Percentiles rank a stretch among this genome's conserved stretches.
Conservation (phyloP, 108 stramenopile genomes). For the Craspedostauros australis region DNA sequence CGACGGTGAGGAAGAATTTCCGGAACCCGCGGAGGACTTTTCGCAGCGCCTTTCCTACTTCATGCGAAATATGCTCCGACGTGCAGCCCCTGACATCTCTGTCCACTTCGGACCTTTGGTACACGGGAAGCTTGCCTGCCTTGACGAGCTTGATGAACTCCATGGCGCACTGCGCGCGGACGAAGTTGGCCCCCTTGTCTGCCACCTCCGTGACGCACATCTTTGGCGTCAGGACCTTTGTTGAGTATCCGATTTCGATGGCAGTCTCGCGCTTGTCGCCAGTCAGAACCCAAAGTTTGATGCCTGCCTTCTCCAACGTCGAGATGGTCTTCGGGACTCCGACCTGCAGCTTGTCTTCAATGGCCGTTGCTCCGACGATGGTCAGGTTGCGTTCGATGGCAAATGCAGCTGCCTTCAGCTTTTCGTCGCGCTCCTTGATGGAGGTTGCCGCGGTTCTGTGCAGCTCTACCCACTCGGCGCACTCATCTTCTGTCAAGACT, state of each 20-base stretch:
- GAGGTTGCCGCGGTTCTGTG: slow-evolving; percentile 74
- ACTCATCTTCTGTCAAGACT: slow-evolving; percentile 74
- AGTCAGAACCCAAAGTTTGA: slow-evolving; percentile 97
- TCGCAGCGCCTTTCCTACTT: slow-evolving; percentile 21
- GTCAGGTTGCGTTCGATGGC: slow-evolving; percentile 80
- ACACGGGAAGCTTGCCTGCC: slow-evolving; percentile 63
- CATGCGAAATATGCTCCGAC: no score
- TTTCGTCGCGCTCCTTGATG: slow-evolving; percentile 65
- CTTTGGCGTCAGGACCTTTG: slow-evolving; percentile 81
- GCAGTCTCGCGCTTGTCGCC: slow-evolving; percentile 99
- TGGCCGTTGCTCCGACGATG: slow-evolving; percentile 93
- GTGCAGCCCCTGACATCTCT: no score
- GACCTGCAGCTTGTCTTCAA: slow-evolving; percentile 96
- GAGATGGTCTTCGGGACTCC: slow-evolving; percentile 93
- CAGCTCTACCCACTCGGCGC: slow-evolving; percentile 63
- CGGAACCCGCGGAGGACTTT: not conserved
- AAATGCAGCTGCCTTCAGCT: slow-evolving; percentile 64
- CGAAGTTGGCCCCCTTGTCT: slow-evolving; percentile 47
- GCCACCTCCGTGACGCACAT: slow-evolving; percentile 91
- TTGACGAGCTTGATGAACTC: slow-evolving; percentile 83
- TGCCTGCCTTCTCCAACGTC: slow-evolving; percentile 86
- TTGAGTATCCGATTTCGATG: slow-evolving; percentile 95
- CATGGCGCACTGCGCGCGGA: slow-evolving; percentile 71
- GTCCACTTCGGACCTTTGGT: slow-evolving; percentile 54
- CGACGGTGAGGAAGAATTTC: slow-evolving; percentile 3